Evolutionary conservation across 169 alveolate genomes (phyloP), one percentile per base, ranked within the genome.

Genomic region (Plasmodium malariae): DNA sequence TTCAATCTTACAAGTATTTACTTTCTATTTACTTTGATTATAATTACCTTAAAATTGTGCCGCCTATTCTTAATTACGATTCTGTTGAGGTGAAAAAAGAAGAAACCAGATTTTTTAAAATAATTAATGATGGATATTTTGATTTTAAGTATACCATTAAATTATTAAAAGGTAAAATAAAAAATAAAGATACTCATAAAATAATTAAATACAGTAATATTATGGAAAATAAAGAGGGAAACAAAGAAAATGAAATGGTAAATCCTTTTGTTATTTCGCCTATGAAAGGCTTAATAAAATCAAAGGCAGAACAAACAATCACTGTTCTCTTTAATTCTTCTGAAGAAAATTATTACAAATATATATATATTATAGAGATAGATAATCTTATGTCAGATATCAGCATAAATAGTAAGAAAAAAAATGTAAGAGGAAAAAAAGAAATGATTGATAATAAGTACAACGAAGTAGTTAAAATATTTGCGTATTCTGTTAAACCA

Each of bases 401-500:
- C 6, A 51, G 34, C 21, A 60, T 6, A n/a, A 36, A 62, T 9
- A 54, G n/a, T 0, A 76, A 14, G 51, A 40, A 76, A 26, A 63
- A 21, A 21, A 55, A 67, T 73, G 43, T 36, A 36, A 6, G 9
- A 17, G 24, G 57, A 55, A 37, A 37, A 1, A 67, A 83, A 6
- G 59, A 48, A 24, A 37, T 24, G 5, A 45, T 7, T 11, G 19
- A 1, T 71, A 69, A 49, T 21, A 36, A 26, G 26, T 57, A 76
- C 37, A 65, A 28, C 14, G 91, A 68, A 28, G 17, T 83, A 28
- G 51, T 83, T 32, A 65, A 83, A 67, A 67, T 83, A 37, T 67
- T 67, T 28, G 91, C 91, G 7, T 83, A 71, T 9, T 83, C 91
- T 14, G 91, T 83, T 54, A 83, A 48, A 59, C 91, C 91, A 1